Base-by-base conservation (phyloP, 1,139 yeast genomes). In the Hansenula lynferdii region DNA sequence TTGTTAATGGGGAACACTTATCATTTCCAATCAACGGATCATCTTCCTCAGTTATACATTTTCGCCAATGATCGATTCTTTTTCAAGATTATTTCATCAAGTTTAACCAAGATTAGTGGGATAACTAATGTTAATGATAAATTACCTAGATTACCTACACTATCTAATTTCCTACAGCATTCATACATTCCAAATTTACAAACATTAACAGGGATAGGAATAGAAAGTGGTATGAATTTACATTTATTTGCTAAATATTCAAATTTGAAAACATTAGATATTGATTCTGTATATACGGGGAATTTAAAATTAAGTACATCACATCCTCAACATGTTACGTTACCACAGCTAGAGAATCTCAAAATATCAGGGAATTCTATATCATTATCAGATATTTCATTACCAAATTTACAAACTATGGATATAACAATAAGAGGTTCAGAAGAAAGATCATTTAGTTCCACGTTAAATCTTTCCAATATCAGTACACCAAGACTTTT, bases 311-410 rank as follows among this genome's bases (percentile, higher is more conserved):
- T 19, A 12, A 25, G 17, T n/a, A 10, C 12, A n/a, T 5, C 11
- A 11, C 9, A 19, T 5, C 15, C 25, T 6, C 19, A 9, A 16
- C 20, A 20, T 8, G 36, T 28, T 7, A 8, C 25, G n/a, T 11
- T 31, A 10, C 12, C 30, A 20, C 8, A 12, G 9, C 14, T 36
- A 4, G 5, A 2, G 6, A 26, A 27, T n/a, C 16, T 36, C 4
- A 36, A 25, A 18, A 26, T 33, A 15, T 31, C 29, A 6, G 38
- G 38, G 6, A 36, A 36, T 14, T 31, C 35, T 8, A 29, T 36
- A 1, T 22, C 28, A 4, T 18, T 36, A n/a, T 6, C 28, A 6
- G 26, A 36, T 22, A 14, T 36, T 2, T 7, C 8, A 8, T 19
- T 27, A 2, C 35, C 38, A 8, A 26, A 16, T 4, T 12, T 36